Percentiles rank a stretch among this genome's conserved stretches.
Conservation (phyloP, 495 filamentous ascomycete genomes). For the Tetracladium setigerum region DNA sequence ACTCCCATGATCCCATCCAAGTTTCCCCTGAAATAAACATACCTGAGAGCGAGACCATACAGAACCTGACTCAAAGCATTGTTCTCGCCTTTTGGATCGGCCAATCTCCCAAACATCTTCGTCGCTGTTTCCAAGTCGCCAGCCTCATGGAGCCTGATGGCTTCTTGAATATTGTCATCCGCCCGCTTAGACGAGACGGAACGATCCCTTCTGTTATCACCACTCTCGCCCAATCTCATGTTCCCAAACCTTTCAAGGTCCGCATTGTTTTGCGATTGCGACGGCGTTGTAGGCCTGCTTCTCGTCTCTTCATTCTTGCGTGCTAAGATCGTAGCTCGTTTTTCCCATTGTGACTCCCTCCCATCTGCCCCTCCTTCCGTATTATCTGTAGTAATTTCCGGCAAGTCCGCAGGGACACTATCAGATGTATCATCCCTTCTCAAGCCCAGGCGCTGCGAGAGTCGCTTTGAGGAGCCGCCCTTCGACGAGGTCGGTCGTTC, state of each 20-base stretch:
- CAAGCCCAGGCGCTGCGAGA: conserved; percentile 67
- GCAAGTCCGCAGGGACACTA: conserved; percentile 72
- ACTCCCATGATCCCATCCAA: background rate
- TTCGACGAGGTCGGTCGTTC: conserved; percentile 23
- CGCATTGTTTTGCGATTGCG: background rate
- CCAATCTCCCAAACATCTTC: conserved; percentile 76
- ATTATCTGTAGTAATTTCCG: conserved; percentile 51
- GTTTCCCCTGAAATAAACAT: conserved; percentile 22
- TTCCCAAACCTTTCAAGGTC: conserved; percentile 11
- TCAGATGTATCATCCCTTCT: conserved; percentile 52
- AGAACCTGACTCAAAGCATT: conserved; percentile 94
- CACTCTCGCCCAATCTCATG: conserved; percentile 12
- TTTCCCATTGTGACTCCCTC: conserved; percentile 64
- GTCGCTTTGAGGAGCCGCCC: conserved; percentile 27
- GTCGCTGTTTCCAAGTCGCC: conserved; percentile 74
- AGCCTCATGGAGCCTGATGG: conserved; percentile 87
- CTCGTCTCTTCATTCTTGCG: conserved; percentile 44
- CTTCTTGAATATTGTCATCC: conserved; percentile 85
- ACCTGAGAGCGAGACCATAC: conserved; percentile 91
- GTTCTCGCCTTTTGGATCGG: conserved; percentile 76
- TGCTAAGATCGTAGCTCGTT: conserved; percentile 78
- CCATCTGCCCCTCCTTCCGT: conserved; percentile 38
- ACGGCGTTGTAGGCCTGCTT: conserved; percentile 15
- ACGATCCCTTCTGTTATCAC: conserved; percentile 7
- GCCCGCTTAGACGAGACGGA: conserved; percentile 38